Conservation (phyloP, 345 rosid genomes). For the Pistacia atlantica region DNA sequence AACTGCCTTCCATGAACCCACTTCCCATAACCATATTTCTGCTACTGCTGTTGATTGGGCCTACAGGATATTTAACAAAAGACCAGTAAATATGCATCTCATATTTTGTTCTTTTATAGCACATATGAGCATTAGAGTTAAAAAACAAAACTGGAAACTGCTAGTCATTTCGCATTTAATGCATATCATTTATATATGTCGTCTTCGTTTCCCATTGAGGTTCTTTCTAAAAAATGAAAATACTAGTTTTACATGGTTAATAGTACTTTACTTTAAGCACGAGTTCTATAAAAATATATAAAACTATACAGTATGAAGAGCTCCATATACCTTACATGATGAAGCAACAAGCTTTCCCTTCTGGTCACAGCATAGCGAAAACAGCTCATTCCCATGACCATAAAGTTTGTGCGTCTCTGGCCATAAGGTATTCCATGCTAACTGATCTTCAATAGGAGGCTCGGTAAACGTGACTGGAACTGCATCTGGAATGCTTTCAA, state of each 20-base stretch:
- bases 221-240: neutral
- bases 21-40: slow-evolving; percentile 94
- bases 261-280: neutral
- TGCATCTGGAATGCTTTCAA: slow-evolving; percentile 93
- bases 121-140: neutral
- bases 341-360: slow-evolving; percentile 86
- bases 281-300: neutral
- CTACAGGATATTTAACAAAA: slow-evolving; percentile 40
- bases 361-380: slow-evolving; percentile 76
- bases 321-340: slow-evolving; percentile 78
- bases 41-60: slow-evolving; percentile 84
- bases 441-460: slow-evolving; percentile 93
- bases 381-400: slow-evolving; percentile 94
- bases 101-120: slow-evolving; percentile 1
- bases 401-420: slow-evolving; percentile 95
- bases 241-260: neutral
- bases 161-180: neutral
- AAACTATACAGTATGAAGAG: neutral
- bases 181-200: no score
- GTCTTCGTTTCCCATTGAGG: no score
- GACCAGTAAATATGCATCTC: neutral
- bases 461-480: slow-evolving; percentile 81
- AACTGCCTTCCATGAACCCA: slow-evolving; percentile 92
- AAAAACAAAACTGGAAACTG: neutral
- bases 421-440: slow-evolving; percentile 90